Conservation (phyloP, 768 basidiomycete species). For the Russula brevipes region DNA sequence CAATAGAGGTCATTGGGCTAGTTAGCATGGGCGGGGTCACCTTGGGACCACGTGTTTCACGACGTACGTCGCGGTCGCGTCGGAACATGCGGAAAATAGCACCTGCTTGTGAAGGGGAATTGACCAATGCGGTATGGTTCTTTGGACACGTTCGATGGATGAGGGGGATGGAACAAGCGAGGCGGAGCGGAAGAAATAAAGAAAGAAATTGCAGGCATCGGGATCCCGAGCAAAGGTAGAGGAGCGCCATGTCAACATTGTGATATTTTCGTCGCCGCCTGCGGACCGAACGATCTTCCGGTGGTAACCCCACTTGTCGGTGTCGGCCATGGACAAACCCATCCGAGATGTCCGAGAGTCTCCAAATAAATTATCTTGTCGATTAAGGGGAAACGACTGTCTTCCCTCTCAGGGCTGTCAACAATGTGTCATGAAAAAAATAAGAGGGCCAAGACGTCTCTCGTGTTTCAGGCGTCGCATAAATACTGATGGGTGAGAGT, state of each 20-base stretch:
- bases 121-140: background rate
- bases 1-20: too few species aligned
- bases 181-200: background rate
- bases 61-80: background rate
- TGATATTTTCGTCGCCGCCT: background rate
- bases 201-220: background rate
- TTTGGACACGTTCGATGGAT: background rate
- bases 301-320: background rate
- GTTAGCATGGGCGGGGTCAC: too few species aligned
- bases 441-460: background rate
- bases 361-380: background rate
- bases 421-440: too few species aligned
- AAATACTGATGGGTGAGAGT: background rate
- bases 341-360: background rate
- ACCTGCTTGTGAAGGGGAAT: background rate
- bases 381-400: background rate
- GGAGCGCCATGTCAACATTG: too few species aligned
- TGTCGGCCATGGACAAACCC: background rate
- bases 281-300: background rate
- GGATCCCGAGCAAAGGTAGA: background rate
- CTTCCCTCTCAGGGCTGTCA: background rate
- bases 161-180: background rate
- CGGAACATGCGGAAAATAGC: background rate
- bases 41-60: background rate
- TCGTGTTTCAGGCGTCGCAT: background rate